Conservation (phyloP, 2,329 filamentous ascomycete genomes). For the Elsinoe batatas region DNA sequence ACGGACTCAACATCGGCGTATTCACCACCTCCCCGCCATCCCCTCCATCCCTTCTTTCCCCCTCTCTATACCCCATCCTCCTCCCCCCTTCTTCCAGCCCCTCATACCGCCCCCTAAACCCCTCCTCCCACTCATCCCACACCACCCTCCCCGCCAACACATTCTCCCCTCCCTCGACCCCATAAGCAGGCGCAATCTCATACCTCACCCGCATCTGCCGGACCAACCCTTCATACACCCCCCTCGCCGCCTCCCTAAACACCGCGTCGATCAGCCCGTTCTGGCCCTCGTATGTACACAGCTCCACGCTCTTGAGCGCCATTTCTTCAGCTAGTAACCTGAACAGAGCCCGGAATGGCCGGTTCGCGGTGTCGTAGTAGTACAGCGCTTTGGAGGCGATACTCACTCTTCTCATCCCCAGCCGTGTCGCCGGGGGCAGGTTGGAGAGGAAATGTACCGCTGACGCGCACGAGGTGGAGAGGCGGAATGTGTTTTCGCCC, state of each 20-base stretch:
- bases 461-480: constrained; percentile 4
- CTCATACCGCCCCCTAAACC: not conserved
- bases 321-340: not conserved
- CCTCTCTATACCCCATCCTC: constrained; percentile 6
- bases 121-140: constrained; percentile 11
- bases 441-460: not conserved
- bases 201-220: not conserved
- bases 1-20: constrained; percentile 9
- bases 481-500: not conserved
- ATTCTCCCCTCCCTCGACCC: constrained; percentile 8
- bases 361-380: constrained; percentile 6
- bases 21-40: constrained; percentile 6
- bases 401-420: not conserved
- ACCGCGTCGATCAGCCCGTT: constrained; percentile 2
- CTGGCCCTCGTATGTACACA: constrained; percentile 6
- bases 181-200: constrained; percentile 7
- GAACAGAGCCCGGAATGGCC: not conserved
- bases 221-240: not conserved
- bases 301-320: not conserved
- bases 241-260: constrained; percentile 3
- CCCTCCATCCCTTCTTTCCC: not conserved
- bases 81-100: not conserved
- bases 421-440: not conserved
- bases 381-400: constrained; percentile 6
- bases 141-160: constrained; percentile 3